These are phyloP conservation scores for Russula brevipes DNA, from an alignment of 768 basidiomycete genomes.

Conservation along the genomic window DNA sequence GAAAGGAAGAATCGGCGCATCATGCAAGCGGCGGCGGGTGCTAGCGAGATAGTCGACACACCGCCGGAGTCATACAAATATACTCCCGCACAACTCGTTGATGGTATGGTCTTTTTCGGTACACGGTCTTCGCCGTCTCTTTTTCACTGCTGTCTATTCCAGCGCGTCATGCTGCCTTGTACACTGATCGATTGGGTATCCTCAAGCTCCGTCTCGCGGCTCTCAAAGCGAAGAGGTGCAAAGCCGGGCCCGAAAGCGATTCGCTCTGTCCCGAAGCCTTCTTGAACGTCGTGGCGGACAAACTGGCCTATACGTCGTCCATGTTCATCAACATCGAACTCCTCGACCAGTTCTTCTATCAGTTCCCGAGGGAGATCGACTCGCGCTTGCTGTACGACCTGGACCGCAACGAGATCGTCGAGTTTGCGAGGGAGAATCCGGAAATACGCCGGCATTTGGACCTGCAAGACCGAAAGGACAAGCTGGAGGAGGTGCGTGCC, in stretches of 20 bases:
- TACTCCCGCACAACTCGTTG: conserved; percentile 84
- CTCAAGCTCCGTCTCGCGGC: conserved; percentile 84
- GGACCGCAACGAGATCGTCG: conserved; percentile 82
- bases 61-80: conserved; percentile 69
- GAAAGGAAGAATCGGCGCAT: conserved; percentile 53
- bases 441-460: conserved; percentile 82
- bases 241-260: conserved; percentile 80
- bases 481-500: conserved; percentile 76
- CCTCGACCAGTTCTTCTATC: conserved; percentile 97
- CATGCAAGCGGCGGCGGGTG: conserved; percentile 35
- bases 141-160: conserved; percentile 8
- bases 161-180: conserved; percentile 92
- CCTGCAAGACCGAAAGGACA: conserved; percentile 94
- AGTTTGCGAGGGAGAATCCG: conserved; percentile 96
- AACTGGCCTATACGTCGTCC: conserved; percentile 90
- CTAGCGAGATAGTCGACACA: conserved; percentile 35
- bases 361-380: conserved; percentile 99
- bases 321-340: conserved; percentile 99
- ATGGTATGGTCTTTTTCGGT: conserved; percentile 53
- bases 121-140: not conserved
- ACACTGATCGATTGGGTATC: conserved; percentile 72
- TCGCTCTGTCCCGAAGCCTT: conserved; percentile 95
- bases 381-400: conserved; percentile 88
- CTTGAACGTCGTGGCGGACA: conserved; percentile 94
- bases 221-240: conserved; percentile 85